phyloP scores from a whole-genome alignment of 1,284 basidiomycete genomes.

The Trametes polyzona region DNA sequence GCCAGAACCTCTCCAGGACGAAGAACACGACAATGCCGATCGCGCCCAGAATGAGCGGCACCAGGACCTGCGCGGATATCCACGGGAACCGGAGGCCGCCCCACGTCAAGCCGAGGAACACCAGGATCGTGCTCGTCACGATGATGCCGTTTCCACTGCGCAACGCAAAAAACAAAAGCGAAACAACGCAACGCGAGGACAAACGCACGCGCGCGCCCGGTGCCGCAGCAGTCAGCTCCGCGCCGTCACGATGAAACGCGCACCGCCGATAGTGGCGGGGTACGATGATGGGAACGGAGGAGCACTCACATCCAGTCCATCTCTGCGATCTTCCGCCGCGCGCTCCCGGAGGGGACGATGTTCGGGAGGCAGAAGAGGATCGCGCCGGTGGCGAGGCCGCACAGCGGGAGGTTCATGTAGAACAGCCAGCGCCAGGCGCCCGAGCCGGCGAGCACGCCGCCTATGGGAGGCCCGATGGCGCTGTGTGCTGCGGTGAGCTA shows the following conservation, averaged over 20 bases:
- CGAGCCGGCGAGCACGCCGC: slow-evolving; percentile 22
- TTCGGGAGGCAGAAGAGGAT: slow-evolving; percentile 22
- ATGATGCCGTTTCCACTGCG: slow-evolving; percentile 8
- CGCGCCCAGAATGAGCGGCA: slow-evolving; percentile 25
- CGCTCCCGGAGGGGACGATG: slow-evolving; percentile 2
- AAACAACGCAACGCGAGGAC: no score
- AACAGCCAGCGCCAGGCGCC: slow-evolving; percentile 29
- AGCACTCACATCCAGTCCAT: slow-evolving; percentile 18
- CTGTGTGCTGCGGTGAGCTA: background rate
- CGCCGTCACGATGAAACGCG: background rate
- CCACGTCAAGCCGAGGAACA: slow-evolving; percentile 19
- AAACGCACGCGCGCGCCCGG: slow-evolving; percentile 3
- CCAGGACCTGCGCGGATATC: slow-evolving; percentile 22
- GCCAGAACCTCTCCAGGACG: slow-evolving; percentile 19
- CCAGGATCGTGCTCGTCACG: slow-evolving; percentile 5
- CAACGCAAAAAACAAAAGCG: no score
- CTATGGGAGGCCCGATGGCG: slow-evolving; percentile 21
- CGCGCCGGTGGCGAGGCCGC: slow-evolving; percentile 18
- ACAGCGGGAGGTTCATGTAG: slow-evolving; percentile 25
- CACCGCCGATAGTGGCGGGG: background rate
- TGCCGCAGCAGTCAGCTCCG: background rate
- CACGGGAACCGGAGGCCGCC: slow-evolving; percentile 26
- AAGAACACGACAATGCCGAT: slow-evolving; percentile 19
- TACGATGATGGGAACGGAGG: background rate
- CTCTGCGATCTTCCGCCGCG: slow-evolving; percentile 1